phyloP scores from a whole-genome alignment of 1,284 basidiomycete genomes.

The Inonotus obliquus region DNA sequence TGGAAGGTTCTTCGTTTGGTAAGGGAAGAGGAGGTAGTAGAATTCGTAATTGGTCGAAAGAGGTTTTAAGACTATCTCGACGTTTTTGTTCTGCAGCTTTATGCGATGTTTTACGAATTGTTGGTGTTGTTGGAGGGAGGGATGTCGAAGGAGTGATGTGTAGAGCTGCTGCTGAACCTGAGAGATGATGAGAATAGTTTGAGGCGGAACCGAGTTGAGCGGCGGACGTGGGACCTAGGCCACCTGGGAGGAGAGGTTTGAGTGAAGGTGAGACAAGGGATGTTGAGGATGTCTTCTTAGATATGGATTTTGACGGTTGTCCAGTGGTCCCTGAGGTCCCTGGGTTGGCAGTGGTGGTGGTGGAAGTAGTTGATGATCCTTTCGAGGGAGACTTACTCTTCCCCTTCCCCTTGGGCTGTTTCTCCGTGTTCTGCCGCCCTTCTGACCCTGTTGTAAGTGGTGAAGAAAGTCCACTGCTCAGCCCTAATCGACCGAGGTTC shows the following conservation, averaged over 20 bases:
- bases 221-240: constrained; percentile 20
- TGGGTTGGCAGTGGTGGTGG: neutral
- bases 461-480: constrained; percentile 38
- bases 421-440: constrained; percentile 16
- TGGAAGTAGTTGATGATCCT: constrained; percentile 10
- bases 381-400: constrained; percentile 28
- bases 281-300: constrained; percentile 28
- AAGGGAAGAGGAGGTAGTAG: constrained; percentile 87
- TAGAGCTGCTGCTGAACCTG: constrained; percentile 21
- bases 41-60: constrained; percentile 89
- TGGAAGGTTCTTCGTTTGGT: constrained; percentile 59
- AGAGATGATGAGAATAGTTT: constrained; percentile 24
- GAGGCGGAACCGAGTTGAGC: constrained; percentile 24
- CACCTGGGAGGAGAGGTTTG: constrained; percentile 67
- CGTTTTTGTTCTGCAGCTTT: constrained; percentile 98
- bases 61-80: constrained; percentile 91
- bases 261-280: constrained; percentile 43
- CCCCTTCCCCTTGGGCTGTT: constrained; percentile 23
- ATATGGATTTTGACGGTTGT: constrained; percentile 9
- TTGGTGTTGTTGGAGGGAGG: constrained; percentile 28
- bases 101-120: constrained; percentile 83
- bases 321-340: too few relatives aligned
- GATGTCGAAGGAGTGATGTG: constrained; percentile 23
- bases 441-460: constrained; percentile 23
- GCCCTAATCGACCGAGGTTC: constrained; percentile 67